These are phyloP conservation scores for Kwoniella sp. DNA, from an alignment of 768 basidiomycete species.

Conservation along the genomic window DNA sequence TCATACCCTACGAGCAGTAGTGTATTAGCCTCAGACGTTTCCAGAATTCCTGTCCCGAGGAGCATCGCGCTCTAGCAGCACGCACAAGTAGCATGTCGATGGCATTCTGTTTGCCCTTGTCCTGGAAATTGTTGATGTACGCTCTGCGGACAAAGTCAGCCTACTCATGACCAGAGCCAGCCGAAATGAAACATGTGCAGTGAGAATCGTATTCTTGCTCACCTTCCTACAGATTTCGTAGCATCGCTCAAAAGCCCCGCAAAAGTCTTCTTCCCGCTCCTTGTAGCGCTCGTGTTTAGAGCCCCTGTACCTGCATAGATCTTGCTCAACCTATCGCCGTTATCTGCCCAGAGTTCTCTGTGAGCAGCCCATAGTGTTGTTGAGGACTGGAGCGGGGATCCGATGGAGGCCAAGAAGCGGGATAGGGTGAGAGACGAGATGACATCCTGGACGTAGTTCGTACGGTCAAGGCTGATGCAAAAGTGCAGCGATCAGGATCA, in stretches of 20 bases:
- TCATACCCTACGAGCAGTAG: constrained; percentile 79
- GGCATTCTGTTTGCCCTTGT: constrained; percentile 87
- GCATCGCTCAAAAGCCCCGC: constrained; percentile 95
- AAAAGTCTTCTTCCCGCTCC: constrained; percentile 90
- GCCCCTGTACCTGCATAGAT: constrained; percentile 84
- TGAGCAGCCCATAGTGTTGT: constrained; percentile 75
- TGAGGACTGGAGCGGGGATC: constrained; percentile 65
- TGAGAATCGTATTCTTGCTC: constrained; percentile 2
- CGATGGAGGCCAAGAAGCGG: constrained; percentile 76
- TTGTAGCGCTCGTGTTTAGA: constrained; percentile 91
- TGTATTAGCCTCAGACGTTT: background rate
- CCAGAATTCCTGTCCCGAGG: no score
- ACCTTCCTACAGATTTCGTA: constrained; percentile 73
- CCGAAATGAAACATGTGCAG: background rate
- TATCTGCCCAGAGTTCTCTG: constrained; percentile 89
- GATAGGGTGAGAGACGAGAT: constrained; percentile 79
- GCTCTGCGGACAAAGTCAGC: constrained; percentile 62
- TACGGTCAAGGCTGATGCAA: constrained; percentile 79
- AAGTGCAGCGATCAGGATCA: background rate
- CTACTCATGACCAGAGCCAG: no score
- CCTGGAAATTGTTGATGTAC: constrained; percentile 97
- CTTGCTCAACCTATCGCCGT: constrained; percentile 65
- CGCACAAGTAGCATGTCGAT: constrained; percentile 91
- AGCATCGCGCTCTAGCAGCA: background rate
- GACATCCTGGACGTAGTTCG: constrained; percentile 96